A percentile compares a stretch with the other conserved stretches of the same genome.
Conservation (phyloP, 2,329 filamentous ascomycete species). For the Clarireedia sp. region DNA sequence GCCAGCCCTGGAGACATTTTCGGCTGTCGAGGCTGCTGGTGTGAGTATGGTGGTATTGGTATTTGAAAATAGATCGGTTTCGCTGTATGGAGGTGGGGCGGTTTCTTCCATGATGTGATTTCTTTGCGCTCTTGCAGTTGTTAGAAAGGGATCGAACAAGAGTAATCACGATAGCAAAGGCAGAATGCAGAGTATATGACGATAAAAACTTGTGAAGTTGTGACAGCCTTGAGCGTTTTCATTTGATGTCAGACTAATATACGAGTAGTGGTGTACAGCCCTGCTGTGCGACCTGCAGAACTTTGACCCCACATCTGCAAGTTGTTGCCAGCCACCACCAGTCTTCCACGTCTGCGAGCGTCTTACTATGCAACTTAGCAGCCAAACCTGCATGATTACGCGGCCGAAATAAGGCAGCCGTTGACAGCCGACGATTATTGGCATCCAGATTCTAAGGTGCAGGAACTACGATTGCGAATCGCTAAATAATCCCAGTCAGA, state of each 20-base stretch:
- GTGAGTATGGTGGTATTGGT: conserved; percentile 25
- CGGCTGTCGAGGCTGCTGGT: conserved; percentile 26
- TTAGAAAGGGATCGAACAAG: neutral
- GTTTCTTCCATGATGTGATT: neutral
- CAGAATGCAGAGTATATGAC: neutral
- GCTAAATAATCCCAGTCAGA: no score
- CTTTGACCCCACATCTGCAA: neutral
- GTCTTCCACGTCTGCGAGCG: neutral
- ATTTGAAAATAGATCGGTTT: conserved; percentile 47
- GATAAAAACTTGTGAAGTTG: neutral
- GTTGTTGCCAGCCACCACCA: neutral
- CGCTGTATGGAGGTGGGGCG: conserved; percentile 48
- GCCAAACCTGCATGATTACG: conserved; percentile 2
- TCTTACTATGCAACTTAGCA: neutral
- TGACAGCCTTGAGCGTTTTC: neutral
- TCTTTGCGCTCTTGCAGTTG: neutral
- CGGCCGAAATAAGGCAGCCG: conserved; percentile 2
- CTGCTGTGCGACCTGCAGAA: neutral
- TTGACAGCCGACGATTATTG: neutral
- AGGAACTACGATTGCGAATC: no score
- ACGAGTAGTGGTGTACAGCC: neutral
- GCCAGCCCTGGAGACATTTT: conserved; percentile 31
- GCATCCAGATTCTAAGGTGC: neutral
- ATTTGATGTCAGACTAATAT: neutral
- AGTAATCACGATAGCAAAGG: neutral